Evolutionary conservation across 1,139 yeast species (phyloP).

Genomic region (Saccharomyces pastorianus): DNA sequence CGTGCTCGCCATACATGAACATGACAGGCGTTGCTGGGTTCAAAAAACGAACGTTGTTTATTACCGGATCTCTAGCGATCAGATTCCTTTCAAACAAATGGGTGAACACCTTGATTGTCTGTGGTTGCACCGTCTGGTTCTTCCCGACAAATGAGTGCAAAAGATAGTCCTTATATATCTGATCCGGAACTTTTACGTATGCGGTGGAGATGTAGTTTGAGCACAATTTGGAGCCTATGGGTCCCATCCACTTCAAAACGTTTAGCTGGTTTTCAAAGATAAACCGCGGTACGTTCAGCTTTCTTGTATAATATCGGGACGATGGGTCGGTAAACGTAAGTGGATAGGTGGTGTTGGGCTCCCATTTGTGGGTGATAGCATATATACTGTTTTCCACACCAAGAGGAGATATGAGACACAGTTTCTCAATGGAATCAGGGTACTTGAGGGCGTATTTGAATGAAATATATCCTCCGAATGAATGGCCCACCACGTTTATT

Average conservation of each 20-base stretch:
- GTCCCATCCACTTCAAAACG: conserved; percentile 47
- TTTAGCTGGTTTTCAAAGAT: conserved; percentile 34
- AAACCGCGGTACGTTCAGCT: conserved; percentile 24
- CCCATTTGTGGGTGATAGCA: conserved; percentile 43
- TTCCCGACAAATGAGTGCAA: conserved; percentile 21
- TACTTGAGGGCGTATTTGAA: conserved; percentile 69
- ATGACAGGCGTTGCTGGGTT: conserved; percentile 38
- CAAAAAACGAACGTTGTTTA: conserved; percentile 47
- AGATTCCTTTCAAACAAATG: conserved; percentile 34
- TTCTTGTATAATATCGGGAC: conserved; percentile 20
- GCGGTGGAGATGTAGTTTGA: conserved; percentile 49
- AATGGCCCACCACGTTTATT: conserved; percentile 78
- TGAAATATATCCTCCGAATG: conserved; percentile 86
- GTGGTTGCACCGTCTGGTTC: conserved; percentile 19
- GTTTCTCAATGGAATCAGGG: conserved; percentile 55
- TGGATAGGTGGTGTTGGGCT: conserved; percentile 10
- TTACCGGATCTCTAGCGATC: conserved; percentile 66
- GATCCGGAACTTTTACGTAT: conserved; percentile 41
- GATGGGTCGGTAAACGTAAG: conserved; percentile 21
- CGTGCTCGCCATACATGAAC: conserved; percentile 72
- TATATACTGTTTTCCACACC: conserved; percentile 74
- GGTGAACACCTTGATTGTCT: conserved; percentile 47
- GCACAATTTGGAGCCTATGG: conserved; percentile 51
- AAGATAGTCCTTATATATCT: conserved; percentile 19
- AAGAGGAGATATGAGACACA: conserved; percentile 79